Evolutionary conservation across 805 yeast genomes (phyloP), one percentile per base, ranked within the genome.

Genomic region (Candida corydali): DNA sequence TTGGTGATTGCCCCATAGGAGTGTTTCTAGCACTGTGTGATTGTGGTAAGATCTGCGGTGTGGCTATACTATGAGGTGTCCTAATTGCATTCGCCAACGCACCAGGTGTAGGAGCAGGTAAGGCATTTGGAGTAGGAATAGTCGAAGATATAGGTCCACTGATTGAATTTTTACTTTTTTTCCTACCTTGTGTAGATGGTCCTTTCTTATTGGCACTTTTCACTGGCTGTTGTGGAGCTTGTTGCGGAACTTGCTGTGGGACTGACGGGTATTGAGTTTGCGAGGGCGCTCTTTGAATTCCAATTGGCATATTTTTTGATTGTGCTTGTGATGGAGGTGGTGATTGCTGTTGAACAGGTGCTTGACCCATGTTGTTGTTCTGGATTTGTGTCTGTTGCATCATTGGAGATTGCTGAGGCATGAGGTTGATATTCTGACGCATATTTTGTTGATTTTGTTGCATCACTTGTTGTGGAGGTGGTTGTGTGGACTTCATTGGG

Each of bases 41-140:
- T 16, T 51, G 53, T 3, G 59, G 55, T 4, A 59, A 55, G 8
- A 66, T 51, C 37, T 63, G 70, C 1, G 73, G 72, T 0, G 72
- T 67, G 3, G 69, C 54, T 8, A 63, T 63, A 43, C 69, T 62
- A 41, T 63, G 64, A 1, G 73, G 73, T 2, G 73, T 67, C 38
- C 65, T 67, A 47, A 66, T 62, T 16, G 69, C 54, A 41, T 56
- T 59, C 9, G 61, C 61, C 44, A 63, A 47, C 1, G 65, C 62
- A 1, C 71, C 72, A 0, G 71, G 63, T 1, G 68, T 50, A 3
- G 60, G 64, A 17, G 49, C 54, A 26, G 41, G 45, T 8, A 40
- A 50, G 3, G 59, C 59, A 5, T 54, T 57, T 1, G 70, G 69
- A 0, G 69, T 62, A 11, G 66, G 63, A 16, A 54, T 50, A 8